A percentile compares a stretch with the other conserved stretches of the same genome.
phyloP scores from a whole-genome alignment of 352 stramenopile genomes.

The Elongisporangium prolatum region DNA sequence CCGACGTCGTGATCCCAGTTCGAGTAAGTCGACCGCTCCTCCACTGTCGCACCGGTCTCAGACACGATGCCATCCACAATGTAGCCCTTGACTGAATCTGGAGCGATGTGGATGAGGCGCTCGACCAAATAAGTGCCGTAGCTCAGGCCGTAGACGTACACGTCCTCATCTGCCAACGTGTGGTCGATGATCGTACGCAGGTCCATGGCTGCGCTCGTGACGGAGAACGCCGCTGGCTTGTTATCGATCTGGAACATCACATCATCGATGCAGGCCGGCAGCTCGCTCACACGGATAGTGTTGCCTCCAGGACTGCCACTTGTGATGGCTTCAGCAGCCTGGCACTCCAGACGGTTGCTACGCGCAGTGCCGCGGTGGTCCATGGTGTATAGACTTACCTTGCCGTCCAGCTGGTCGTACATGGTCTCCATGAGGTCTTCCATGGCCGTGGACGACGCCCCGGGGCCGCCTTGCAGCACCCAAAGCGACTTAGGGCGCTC shows the following conservation, averaged over 20 bases:
- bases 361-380: slow-evolving; percentile 61
- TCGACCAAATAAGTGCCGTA: slow-evolving; percentile 74
- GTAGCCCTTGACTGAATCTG: slow-evolving; percentile 40
- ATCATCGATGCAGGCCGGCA: slow-evolving; percentile 66
- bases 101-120: slow-evolving; percentile 51
- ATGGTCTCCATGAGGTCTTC: slow-evolving; percentile 58
- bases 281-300: slow-evolving; percentile 44
- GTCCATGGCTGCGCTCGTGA: slow-evolving; percentile 72
- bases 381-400: slow-evolving; percentile 65
- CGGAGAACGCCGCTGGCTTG: slow-evolving; percentile 58
- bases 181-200: slow-evolving; percentile 46
- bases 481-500: slow-evolving; percentile 43
- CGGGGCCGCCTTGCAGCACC: slow-evolving; percentile 66
- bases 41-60: slow-evolving; percentile 39
- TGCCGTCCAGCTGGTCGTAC: slow-evolving; percentile 38
- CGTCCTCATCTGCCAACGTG: slow-evolving; percentile 40
- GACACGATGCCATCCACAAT: slow-evolving; percentile 67
- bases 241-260: slow-evolving; percentile 72
- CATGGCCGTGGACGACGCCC: slow-evolving; percentile 65
- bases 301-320: slow-evolving; percentile 46
- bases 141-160: slow-evolving; percentile 71
- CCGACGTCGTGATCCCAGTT: slow-evolving; percentile 79
- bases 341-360: slow-evolving; percentile 50
- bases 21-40: slow-evolving; percentile 65
- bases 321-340: slow-evolving; percentile 39